Conservation (phyloP, 768 basidiomycete species). For the Phanerochaete sordida region DNA sequence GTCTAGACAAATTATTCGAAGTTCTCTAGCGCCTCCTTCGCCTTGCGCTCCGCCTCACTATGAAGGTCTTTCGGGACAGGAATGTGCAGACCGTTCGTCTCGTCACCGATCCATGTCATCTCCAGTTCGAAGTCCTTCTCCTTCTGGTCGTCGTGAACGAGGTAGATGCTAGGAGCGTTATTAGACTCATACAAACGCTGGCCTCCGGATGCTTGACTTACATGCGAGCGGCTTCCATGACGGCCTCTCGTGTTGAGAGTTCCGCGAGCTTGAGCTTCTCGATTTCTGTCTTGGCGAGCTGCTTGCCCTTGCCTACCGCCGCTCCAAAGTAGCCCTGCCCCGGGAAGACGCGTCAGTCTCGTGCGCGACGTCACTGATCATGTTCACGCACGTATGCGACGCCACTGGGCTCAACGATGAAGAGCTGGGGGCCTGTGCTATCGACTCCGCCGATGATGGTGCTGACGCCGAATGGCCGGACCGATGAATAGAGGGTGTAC, state of each 20-base stretch:
- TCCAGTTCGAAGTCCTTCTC: constrained; percentile 99
- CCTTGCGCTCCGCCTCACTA: constrained; percentile 82
- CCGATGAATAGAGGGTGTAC: constrained; percentile 97
- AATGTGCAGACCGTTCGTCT: constrained; percentile 75
- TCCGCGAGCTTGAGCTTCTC: constrained; percentile 91
- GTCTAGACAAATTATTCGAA: constrained; percentile 39
- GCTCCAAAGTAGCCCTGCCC: constrained; percentile 89
- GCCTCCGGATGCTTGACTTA: constrained; percentile 36
- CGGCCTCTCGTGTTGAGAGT: constrained; percentile 79
- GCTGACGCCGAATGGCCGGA: constrained; percentile 94
- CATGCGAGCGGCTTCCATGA: constrained; percentile 94
- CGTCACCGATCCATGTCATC: constrained; percentile 92
- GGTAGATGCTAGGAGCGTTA: constrained; percentile 71
- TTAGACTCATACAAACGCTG: constrained; percentile 5
- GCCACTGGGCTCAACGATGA: constrained; percentile 93
- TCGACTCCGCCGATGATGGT: constrained; percentile 89
- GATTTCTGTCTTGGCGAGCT: constrained; percentile 95
- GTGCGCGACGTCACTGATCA: neutral
- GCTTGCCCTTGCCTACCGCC: constrained; percentile 97
- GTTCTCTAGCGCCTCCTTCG: constrained; percentile 79
- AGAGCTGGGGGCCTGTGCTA: constrained; percentile 81
- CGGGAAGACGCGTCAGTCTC: neutral
- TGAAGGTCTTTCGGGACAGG: constrained; percentile 83
- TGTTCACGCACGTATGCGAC: constrained; percentile 71
- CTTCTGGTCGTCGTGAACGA: constrained; percentile 96